Evolutionary conservation across 306 rosid genomes (phyloP), one percentile per base, ranked within the genome.

Genomic region (barrel medic (Medicago truncatula)): DNA sequence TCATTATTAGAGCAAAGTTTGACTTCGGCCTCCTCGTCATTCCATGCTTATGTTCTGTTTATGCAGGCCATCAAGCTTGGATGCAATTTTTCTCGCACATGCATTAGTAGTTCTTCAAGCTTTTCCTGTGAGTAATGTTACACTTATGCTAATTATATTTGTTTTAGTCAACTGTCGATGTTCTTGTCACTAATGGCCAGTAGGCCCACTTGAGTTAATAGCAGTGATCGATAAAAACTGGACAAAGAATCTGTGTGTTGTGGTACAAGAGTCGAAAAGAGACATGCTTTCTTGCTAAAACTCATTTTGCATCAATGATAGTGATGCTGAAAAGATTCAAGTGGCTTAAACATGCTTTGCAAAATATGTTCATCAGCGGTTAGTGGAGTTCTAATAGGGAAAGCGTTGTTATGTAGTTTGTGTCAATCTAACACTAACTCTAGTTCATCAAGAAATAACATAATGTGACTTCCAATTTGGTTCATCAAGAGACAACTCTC

Each of bases 11-110:
- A 78, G 63, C 2, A 47, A 40, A 16, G 73, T 23, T 70, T 46
- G 40, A 63, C 25, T 43, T 56, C 41, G 46, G 44, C 28, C 25
- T 72, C 64, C 57, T 63, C 65, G 53, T 81, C 14, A 34, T 70
- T 62, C 20, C 57, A 10, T 73, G 77, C 47, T 63, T 49, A 84
- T 86, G 34, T 81, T 77, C 38, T 77, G 46, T 79, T 82, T 41
- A 25, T 64, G 84, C 83, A 96, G 99, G 86, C 90, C 98, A 49
- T 90, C 99, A 54, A 96, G 99, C 83, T 75, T 96, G 82, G 99
- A 96, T 85, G 98, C 99, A 28, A 74, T 89, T 73, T 90, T 92
- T 86, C 86, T 90, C 69, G 97, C 97, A 4, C 99, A 92, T 83
- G 88, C 86, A 67, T 84, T 92, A 18, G 79, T 90, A 44, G 78